Percentiles rank a stretch among this genome's conserved stretches.
These are phyloP conservation scores for Paraphaeosphaeria sporulosa DNA, from an alignment of 2,329 filamentous ascomycete species.

Conservation along the genomic window DNA sequence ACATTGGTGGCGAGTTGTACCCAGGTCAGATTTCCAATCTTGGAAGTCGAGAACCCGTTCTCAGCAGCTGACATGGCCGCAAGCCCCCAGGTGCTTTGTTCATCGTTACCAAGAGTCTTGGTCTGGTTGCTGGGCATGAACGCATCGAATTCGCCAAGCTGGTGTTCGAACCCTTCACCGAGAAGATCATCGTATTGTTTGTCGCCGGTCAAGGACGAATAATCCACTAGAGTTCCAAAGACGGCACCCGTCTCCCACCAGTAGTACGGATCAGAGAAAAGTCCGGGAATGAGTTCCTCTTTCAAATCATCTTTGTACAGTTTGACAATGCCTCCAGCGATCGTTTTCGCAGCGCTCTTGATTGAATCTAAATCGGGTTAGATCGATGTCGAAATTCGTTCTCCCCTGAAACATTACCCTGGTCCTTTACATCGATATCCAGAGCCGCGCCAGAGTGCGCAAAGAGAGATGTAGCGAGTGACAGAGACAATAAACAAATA, in stretches of 20 bases:
- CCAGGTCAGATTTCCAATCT: conserved; percentile 53
- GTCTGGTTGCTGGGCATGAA: conserved; percentile 51
- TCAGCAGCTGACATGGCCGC: conserved; percentile 72
- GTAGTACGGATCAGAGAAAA: conserved; percentile 31
- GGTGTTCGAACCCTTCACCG: conserved; percentile 48
- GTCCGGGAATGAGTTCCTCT: conserved; percentile 19
- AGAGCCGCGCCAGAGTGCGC: conserved; percentile 19
- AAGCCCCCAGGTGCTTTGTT: conserved; percentile 75
- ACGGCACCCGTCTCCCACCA: conserved; percentile 34
- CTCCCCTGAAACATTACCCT: conserved; percentile 17
- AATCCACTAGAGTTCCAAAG: conserved; percentile 42
- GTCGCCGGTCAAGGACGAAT: conserved; percentile 55
- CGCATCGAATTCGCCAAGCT: conserved; percentile 46
- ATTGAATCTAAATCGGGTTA: conserved; percentile 31
- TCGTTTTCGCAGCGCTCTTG: conserved; percentile 27
- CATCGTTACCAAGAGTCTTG: conserved; percentile 68
- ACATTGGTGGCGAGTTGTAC: conserved; percentile 71
- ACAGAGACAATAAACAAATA: conserved; percentile 17
- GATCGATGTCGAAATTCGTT: neutral
- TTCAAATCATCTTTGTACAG: conserved; percentile 27
- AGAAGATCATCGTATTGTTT: conserved; percentile 48
- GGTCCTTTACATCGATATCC: conserved; percentile 31
- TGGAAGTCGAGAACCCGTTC: conserved; percentile 64
- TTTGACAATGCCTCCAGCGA: conserved; percentile 31
- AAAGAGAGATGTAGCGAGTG: conserved; percentile 29